Percentiles rank a stretch among this genome's conserved stretches.
phyloP scores from a whole-genome alignment of 371 early-diverging fungal genomes.

The Parasitella parasitica region DNA sequence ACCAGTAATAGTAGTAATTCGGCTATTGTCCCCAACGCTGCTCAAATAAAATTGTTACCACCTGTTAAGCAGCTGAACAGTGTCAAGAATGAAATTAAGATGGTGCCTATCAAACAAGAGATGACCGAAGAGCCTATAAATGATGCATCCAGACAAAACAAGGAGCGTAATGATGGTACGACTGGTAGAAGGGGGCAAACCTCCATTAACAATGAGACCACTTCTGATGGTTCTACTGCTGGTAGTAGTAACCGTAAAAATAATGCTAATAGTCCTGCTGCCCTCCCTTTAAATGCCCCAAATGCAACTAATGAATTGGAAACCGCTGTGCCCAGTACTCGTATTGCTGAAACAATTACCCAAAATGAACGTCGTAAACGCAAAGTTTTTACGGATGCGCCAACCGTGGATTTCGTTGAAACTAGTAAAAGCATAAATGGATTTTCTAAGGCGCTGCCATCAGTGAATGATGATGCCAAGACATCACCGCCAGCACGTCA shows the following conservation, averaged over 20 bases:
- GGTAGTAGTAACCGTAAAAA: too few species aligned
- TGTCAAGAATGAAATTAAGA: neutral
- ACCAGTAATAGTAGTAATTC: neutral
- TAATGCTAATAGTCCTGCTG: too few species aligned
- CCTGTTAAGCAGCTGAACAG: neutral
- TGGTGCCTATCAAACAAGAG: neutral
- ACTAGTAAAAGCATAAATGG: neutral
- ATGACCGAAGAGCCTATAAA: neutral
- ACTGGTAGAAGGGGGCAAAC: neutral
- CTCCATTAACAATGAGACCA: neutral
- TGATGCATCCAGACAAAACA: neutral
- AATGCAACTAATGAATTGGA: neutral
- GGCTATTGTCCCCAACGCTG: neutral
- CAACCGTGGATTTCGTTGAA: neutral
- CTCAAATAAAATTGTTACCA: neutral
- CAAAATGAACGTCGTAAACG: neutral
- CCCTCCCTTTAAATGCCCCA: too few species aligned
- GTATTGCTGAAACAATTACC: neutral
- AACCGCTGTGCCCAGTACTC: too few species aligned
- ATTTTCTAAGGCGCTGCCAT: neutral
- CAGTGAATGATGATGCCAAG: neutral
- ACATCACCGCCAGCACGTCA: neutral
- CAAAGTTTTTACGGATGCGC: neutral
- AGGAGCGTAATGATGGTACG: neutral
- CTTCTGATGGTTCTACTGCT: neutral